phyloP scores from a whole-genome alignment of 2,329 filamentous ascomycete species.

The Anthostomella pinea region DNA sequence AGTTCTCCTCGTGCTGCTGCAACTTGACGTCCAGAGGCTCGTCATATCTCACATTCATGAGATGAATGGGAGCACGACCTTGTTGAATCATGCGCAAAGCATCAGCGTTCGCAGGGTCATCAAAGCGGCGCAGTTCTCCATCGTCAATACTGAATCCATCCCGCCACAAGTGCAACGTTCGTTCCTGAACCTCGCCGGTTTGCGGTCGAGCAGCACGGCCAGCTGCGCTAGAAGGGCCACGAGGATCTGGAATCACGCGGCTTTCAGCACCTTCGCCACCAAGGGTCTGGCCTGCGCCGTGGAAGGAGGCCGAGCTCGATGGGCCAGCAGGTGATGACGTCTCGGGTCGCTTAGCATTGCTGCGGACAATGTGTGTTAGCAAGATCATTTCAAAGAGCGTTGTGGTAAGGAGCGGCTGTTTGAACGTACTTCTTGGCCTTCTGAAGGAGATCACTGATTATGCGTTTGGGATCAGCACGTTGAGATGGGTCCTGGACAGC shows the following conservation, averaged over 20 bases:
- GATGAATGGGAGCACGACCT: conserved; percentile 71
- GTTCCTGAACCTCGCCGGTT: conserved; percentile 50
- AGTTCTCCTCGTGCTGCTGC: conserved; percentile 72
- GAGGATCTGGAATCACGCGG: conserved; percentile 63
- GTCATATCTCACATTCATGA: conserved; percentile 73
- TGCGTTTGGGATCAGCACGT: conserved; percentile 46
- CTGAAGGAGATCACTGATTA: conserved; percentile 62
- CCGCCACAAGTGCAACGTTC: conserved; percentile 75
- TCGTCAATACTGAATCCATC: conserved; percentile 86
- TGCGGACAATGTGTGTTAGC: conserved; percentile 31
- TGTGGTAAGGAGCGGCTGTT: background rate
- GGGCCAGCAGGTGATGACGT: conserved; percentile 47
- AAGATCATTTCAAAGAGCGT: background rate
- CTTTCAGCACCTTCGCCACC: conserved; percentile 75
- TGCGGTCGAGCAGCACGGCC: conserved; percentile 31
- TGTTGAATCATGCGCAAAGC: conserved; percentile 74
- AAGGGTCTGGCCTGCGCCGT: conserved; percentile 70
- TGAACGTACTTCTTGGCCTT: conserved; percentile 59
- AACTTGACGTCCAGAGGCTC: conserved; percentile 79
- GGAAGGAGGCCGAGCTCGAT: conserved; percentile 56
- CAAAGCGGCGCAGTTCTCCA: conserved; percentile 72
- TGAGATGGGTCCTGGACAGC: conserved; percentile 62
- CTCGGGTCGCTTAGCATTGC: conserved; percentile 59
- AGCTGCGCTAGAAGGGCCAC: conserved; percentile 27
- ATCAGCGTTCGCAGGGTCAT: conserved; percentile 71